phyloP scores from a whole-genome alignment of 2,329 filamentous ascomycete species.

The Ophiostoma fasciatum region DNA sequence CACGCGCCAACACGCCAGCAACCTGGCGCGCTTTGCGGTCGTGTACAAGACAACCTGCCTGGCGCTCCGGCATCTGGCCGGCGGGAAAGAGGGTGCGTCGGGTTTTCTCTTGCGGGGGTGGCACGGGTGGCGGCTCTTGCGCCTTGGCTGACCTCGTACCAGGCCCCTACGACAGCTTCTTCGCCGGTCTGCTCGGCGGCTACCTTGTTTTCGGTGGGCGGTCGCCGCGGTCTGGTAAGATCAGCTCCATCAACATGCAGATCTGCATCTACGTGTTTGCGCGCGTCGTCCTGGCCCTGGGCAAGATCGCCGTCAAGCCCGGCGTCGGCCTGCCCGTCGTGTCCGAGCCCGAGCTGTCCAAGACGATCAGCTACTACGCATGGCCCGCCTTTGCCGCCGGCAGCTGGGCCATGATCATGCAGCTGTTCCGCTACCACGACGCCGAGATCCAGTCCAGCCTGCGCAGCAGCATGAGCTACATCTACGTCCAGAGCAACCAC shows the following conservation, averaged over 20 bases:
- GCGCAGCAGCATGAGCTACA: constrained; percentile 93
- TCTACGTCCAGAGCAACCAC: constrained; percentile 77
- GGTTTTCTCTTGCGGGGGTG: too few species aligned
- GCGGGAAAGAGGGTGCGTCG: constrained; percentile 46
- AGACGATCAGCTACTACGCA: constrained; percentile 49
- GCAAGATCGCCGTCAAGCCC: constrained; percentile 65
- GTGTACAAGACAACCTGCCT: constrained; percentile 81
- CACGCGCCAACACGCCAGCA: constrained; percentile 78
- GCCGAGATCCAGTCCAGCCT: constrained; percentile 83
- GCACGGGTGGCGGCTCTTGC: too few species aligned
- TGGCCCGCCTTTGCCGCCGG: constrained; percentile 88
- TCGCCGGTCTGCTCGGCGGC: constrained; percentile 76
- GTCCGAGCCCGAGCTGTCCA: constrained; percentile 31
- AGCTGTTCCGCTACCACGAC: constrained; percentile 82
- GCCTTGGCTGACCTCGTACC: too few species aligned
- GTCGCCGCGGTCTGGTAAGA: constrained; percentile 46
- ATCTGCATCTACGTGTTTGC: constrained; percentile 98
- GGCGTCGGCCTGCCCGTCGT: constrained; percentile 34
- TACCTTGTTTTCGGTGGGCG: constrained; percentile 78
- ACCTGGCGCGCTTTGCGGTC: constrained; percentile 79
- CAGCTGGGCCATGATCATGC: constrained; percentile 92
- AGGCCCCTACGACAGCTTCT: constrained; percentile 67
- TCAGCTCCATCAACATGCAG: constrained; percentile 80
- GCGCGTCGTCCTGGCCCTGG: constrained; percentile 70
- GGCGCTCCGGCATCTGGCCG: constrained; percentile 47